phyloP scores from a whole-genome alignment of 179 eudicot species.

The Actinidia chinensis region DNA sequence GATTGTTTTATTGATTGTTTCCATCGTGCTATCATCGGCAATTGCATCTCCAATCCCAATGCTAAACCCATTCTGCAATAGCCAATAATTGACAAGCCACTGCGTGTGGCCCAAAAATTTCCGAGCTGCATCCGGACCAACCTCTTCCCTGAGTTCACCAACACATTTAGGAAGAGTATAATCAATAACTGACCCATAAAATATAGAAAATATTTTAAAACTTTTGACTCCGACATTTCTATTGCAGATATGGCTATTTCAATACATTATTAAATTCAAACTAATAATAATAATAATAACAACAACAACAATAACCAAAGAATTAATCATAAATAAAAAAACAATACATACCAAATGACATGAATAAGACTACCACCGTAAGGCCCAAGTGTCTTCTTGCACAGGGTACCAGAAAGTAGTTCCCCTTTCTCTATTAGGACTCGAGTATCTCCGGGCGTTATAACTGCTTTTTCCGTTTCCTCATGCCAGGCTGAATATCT shows the following conservation, averaged over 20 bases:
- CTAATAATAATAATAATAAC: too few relatives aligned
- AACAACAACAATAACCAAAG: too few relatives aligned
- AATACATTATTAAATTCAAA: too few relatives aligned
- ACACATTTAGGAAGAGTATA: conserved; percentile 10
- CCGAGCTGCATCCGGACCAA: conserved; percentile 99
- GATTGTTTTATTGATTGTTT: conserved; percentile 82
- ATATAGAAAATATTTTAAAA: background rate
- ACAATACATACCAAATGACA: conserved; percentile 72
- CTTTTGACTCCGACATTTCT: too few relatives aligned
- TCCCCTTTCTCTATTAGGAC: conserved; percentile 91
- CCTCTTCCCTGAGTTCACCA: conserved; percentile 75
- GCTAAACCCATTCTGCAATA: conserved; percentile 87
- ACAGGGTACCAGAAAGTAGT: conserved; percentile 83
- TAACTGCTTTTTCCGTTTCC: conserved; percentile 70
- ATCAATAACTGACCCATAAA: background rate
- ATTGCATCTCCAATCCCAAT: conserved; percentile 99
- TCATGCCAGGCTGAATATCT: conserved; percentile 92
- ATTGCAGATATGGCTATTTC: too few relatives aligned
- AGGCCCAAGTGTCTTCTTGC: conserved; percentile 95
- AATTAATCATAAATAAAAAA: too few relatives aligned
- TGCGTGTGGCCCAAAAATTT: conserved; percentile 98
- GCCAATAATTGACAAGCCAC: conserved; percentile 99
- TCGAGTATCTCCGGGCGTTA: conserved; percentile 96
- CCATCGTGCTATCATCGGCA: conserved; percentile 99
- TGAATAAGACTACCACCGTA: conserved; percentile 93